These are phyloP conservation scores for Jimgerdemannia lactiflua DNA, from an alignment of 192 early-diverging fungal genomes.

Conservation along the genomic window DNA sequence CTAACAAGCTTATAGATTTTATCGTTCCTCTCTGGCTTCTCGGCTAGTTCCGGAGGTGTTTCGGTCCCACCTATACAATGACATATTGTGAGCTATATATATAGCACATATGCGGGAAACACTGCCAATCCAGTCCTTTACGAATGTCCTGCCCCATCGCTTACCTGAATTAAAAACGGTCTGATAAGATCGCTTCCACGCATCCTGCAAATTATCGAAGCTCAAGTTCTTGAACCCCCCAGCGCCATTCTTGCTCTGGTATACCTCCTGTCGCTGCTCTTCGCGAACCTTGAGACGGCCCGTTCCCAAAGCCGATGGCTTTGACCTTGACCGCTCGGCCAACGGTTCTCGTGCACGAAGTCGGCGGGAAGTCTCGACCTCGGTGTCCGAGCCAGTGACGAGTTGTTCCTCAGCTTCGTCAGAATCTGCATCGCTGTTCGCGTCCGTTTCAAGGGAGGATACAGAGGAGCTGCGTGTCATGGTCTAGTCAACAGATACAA, in stretches of 20 bases:
- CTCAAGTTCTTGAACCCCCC: conserved; percentile 34
- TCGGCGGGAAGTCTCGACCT: not conserved
- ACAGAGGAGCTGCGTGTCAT: not conserved
- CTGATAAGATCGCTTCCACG: conserved; percentile 40
- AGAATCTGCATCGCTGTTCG: not conserved
- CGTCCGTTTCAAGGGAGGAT: not conserved
- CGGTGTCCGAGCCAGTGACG: not conserved
- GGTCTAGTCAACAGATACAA: not conserved
- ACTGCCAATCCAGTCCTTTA: too few relatives aligned
- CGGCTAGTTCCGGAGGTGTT: not conserved
- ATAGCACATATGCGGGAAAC: too few relatives aligned
- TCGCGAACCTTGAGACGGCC: conserved; percentile 11
- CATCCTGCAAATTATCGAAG: conserved; percentile 59
- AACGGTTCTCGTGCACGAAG: conserved; percentile 3
- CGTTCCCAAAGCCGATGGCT: not conserved
- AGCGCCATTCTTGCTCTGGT: not conserved
- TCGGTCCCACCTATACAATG: not conserved
- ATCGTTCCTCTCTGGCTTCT: not conserved
- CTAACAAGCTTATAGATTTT: too few relatives aligned
- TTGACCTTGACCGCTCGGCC: conserved; percentile 28
- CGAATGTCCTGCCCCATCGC: not conserved
- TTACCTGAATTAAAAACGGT: not conserved
- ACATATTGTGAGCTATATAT: too few relatives aligned
- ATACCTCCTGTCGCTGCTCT: conserved; percentile 26
- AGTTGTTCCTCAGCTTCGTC: not conserved